phyloP scores from a whole-genome alignment of 495 filamentous ascomycete genomes.

The Echria macrotheca region DNA sequence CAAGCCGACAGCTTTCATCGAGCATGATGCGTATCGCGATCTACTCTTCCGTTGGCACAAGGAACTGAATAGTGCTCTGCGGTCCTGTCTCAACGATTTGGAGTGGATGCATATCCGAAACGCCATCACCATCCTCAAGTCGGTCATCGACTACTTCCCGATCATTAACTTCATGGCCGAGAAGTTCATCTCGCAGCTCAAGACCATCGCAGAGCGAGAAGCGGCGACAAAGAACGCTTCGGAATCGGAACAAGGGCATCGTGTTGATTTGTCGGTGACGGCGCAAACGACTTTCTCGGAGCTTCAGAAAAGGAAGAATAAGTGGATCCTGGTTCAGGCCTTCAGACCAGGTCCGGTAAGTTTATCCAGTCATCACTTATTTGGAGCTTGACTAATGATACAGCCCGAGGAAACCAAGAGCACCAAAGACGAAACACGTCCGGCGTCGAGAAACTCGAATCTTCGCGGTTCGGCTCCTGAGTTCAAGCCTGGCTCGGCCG shows the following conservation, averaged over 20 bases:
- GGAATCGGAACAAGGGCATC: constrained; percentile 57
- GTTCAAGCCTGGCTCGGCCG: constrained; percentile 41
- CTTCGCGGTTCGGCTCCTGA: constrained; percentile 41
- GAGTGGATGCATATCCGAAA: constrained; percentile 99
- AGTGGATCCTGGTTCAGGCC: constrained; percentile 81
- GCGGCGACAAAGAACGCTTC: constrained; percentile 51
- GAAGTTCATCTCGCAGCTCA: constrained; percentile 61
- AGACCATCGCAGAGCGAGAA: constrained; percentile 68
- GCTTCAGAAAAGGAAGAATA: constrained; percentile 68
- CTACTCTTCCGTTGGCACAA: constrained; percentile 88
- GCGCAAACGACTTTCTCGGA: constrained; percentile 80
- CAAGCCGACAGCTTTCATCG: constrained; percentile 60
- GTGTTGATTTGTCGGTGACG: constrained; percentile 85
- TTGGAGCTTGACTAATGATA: no score
- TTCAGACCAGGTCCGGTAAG: constrained; percentile 54
- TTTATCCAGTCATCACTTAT: no score
- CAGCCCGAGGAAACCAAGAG: no score
- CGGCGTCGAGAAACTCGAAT: constrained; percentile 18
- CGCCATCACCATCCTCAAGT: constrained; percentile 84
- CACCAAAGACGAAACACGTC: constrained; percentile 35
- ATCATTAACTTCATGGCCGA: constrained; percentile 81
- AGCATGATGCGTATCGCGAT: constrained; percentile 80
- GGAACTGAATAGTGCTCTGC: constrained; percentile 65
- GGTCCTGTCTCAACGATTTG: constrained; percentile 65
- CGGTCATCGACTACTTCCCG: constrained; percentile 73